Evolutionary conservation across 192 early-diverging fungal species (phyloP), one percentile per base, ranked within the genome.

Genomic region (Jimgerdemannia flammicorona): DNA sequence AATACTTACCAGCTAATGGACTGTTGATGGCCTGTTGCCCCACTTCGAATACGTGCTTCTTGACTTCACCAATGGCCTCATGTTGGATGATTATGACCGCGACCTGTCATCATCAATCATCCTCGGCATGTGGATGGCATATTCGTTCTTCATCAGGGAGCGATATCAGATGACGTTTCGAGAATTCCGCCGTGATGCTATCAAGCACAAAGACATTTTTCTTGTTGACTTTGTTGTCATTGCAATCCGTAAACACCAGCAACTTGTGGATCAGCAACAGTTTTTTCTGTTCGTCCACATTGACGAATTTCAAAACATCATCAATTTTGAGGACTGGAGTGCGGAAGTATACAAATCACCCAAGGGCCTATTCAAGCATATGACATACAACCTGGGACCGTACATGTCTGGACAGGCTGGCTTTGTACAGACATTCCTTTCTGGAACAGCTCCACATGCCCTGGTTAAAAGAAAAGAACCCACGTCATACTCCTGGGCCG

Each of bases 361-460:
- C 54, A 44, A 70, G 44, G 29, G 67, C 8, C 74, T 75, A 67
- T 70, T 75, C 68, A 10, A 40, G 17, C 54, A 63, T 3, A 75
- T 75, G 74, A 70, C 69, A 67, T 17, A 70, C 44, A 54, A n/a
- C 14, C 68, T 75, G 7, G 74, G 74, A 70, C 3, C 44, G 29
- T 75, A 42, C 66, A 75, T 75, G 74, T 69, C 41, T 29, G 70
- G 75, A 0, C 64, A 42, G 20, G 70, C 71, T 20, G 19, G n/a
- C 40, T 71, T 76, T 64, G 54, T 76, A 3, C 75, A 76, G 54
- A 59, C 75, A 4, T 76, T 76, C 29, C 75, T 76, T 11, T 76
- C 75, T 6, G 75, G 69, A 70, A 76, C 70, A 4, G 70, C 75
- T 66, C 75, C 42, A 41, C 19, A 43, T 69, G 19, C 65, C 2